phyloP scores from a whole-genome alignment of 768 basidiomycete species.

The Collybia sordida region DNA sequence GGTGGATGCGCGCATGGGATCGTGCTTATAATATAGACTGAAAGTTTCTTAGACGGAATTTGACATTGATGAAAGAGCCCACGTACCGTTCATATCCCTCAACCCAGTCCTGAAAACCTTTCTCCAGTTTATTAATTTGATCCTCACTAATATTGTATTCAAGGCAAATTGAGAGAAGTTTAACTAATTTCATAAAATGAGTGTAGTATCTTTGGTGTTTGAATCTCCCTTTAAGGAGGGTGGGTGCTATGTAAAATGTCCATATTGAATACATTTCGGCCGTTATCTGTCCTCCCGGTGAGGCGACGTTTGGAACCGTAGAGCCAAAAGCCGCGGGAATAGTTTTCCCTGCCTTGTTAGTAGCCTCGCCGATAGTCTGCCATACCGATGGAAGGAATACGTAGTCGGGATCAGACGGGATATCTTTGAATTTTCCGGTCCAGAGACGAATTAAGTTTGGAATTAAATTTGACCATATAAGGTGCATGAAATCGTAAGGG shows the following conservation, averaged over 20 bases:
- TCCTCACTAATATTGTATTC: slow-evolving; percentile 23
- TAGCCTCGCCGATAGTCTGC: slow-evolving; percentile 37
- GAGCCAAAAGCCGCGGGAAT: slow-evolving; percentile 39
- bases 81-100: slow-evolving; percentile 36
- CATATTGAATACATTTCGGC: slow-evolving; percentile 42
- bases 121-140: slow-evolving; percentile 21
- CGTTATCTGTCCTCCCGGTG: slow-evolving; percentile 12
- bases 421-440: slow-evolving; percentile 40
- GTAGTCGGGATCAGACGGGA: slow-evolving; percentile 28
- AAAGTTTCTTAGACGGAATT: background rate
- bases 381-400: slow-evolving; percentile 28
- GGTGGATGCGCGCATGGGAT: slow-evolving; percentile 16
- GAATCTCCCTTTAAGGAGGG: slow-evolving; percentile 34
- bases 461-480: slow-evolving; percentile 43
- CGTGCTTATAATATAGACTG: slow-evolving; percentile 31
- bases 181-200: background rate
- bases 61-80: background rate
- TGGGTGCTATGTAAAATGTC: slow-evolving; percentile 36
- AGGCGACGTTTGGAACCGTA: slow-evolving; percentile 8
- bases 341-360: slow-evolving; percentile 25
- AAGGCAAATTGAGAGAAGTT: slow-evolving; percentile 14
- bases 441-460: slow-evolving; percentile 38
- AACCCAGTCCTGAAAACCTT: slow-evolving; percentile 35
- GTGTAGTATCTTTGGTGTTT: slow-evolving; percentile 30
- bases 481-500: slow-evolving; percentile 52